Percentiles rank a stretch among this genome's conserved stretches.
Conservation (phyloP, 352 stramenopile genomes). For the Blastocystis sp. region DNA sequence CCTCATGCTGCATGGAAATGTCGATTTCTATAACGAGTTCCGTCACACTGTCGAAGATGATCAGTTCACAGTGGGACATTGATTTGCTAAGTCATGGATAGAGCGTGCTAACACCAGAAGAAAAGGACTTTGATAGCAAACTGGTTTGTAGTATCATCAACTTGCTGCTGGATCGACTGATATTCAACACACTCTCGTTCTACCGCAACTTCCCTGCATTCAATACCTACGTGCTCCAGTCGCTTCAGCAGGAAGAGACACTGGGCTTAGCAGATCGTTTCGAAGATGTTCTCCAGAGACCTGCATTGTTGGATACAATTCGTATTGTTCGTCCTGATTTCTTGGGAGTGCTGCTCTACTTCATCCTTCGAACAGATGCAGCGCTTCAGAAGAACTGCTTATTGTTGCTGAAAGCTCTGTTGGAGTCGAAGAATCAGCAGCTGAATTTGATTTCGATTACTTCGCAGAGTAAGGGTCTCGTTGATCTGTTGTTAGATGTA, state of each 20-base stretch:
- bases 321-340: constrained; percentile 18
- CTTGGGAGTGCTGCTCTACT: constrained; percentile 40
- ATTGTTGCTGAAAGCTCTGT: neutral
- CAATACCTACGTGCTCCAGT: neutral
- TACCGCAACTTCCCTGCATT: neutral
- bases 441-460: constrained; percentile 49
- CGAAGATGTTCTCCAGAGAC: neutral
- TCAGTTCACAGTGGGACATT: neutral
- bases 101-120: neutral
- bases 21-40: constrained; percentile 32
- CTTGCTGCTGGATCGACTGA: neutral
- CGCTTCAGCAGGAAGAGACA: neutral
- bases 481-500: constrained; percentile 27
- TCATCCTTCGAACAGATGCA: neutral
- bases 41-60: constrained; percentile 41
- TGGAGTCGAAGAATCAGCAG: constrained; percentile 13
- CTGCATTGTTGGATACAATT: neutral
- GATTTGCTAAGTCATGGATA: neutral
- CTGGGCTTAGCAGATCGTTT: neutral
- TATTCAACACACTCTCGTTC: constrained; percentile 4
- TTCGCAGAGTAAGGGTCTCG: neutral
- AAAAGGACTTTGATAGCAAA: neutral
- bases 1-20: constrained; percentile 45
- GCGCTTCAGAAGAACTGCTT: neutral
- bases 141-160: neutral